Conservation (phyloP, 1,139 yeast species). For the Kodamaea ohmeri region DNA sequence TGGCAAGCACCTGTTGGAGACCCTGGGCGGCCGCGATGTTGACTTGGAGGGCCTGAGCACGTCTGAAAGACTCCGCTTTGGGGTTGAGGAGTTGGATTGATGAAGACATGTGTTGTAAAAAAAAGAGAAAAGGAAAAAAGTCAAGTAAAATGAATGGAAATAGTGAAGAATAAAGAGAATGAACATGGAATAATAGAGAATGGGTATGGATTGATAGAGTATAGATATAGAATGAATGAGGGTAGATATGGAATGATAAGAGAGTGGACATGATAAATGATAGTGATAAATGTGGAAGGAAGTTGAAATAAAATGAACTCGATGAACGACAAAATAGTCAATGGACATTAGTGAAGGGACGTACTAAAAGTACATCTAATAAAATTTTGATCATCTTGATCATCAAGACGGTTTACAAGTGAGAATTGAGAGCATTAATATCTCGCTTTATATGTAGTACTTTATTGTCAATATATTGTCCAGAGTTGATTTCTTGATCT, state of each 20-base stretch:
- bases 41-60: constrained; percentile 92
- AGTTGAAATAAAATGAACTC: too few relatives aligned
- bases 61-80: constrained; percentile 91
- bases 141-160: too few relatives aligned
- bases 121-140: background rate
- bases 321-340: too few relatives aligned
- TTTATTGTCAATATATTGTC: too few relatives aligned
- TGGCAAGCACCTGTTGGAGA: constrained; percentile 83
- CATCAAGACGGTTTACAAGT: too few relatives aligned
- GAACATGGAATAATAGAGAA: background rate
- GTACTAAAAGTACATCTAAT: too few relatives aligned
- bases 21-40: constrained; percentile 97
- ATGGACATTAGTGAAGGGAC: too few relatives aligned
- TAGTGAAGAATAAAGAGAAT: background rate
- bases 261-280: background rate
- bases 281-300: too few relatives aligned
- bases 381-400: too few relatives aligned
- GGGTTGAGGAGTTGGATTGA: constrained; percentile 92
- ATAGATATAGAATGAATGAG: background rate
- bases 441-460: too few relatives aligned
- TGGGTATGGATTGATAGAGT: background rate
- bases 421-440: too few relatives aligned
- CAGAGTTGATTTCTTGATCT: too few relatives aligned
- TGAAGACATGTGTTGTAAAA: constrained; percentile 35
- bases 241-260: background rate